phyloP scores from a whole-genome alignment of 1,284 basidiomycete genomes.

The Ustilago crameri region DNA sequence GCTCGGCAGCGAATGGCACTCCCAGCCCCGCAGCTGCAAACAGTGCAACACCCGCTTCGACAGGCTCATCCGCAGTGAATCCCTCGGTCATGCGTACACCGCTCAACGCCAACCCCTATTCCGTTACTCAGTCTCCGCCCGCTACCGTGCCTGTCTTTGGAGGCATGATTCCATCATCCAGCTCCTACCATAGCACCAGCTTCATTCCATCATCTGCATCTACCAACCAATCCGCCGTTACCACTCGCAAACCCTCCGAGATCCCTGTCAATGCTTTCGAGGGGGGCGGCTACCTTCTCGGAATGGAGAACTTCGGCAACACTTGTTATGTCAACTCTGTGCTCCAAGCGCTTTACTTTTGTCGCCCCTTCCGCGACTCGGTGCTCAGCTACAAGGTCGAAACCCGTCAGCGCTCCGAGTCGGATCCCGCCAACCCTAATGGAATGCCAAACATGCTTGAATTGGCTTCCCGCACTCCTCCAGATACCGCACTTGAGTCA shows the following conservation, averaged over 20 bases:
- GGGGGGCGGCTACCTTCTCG: constrained; percentile 50
- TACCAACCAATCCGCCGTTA: constrained; percentile 32
- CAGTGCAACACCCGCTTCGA: constrained; percentile 12
- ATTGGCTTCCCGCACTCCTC: constrained; percentile 9
- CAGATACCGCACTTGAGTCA: constrained; percentile 16
- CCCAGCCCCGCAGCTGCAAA: constrained; percentile 6
- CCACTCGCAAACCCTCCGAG: constrained; percentile 29
- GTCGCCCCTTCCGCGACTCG: constrained; percentile 81
- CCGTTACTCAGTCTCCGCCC: constrained; percentile 8
- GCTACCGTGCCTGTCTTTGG: constrained; percentile 26
- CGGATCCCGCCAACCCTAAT: constrained; percentile 11
- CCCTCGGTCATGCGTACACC: constrained; percentile 16
- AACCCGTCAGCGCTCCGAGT: constrained; percentile 17
- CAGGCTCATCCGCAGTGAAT: constrained; percentile 18
- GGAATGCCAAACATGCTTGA: constrained; percentile 11
- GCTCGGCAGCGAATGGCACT: constrained; percentile 2
- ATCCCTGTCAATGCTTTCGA: constrained; percentile 39
- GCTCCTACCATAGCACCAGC: constrained; percentile 40
- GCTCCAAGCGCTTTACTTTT: constrained; percentile 92
- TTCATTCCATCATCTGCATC: constrained; percentile 35
- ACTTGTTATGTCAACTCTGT: constrained; percentile 91
- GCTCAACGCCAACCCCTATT: constrained; percentile 35
- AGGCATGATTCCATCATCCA: constrained; percentile 27
- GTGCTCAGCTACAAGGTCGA: constrained; percentile 69
- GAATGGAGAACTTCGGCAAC: constrained; percentile 66